Evolutionary conservation across 371 early-diverging fungal genomes (phyloP), one percentile per base, ranked within the genome.

Genomic region (Apophysomyces sp.): DNA sequence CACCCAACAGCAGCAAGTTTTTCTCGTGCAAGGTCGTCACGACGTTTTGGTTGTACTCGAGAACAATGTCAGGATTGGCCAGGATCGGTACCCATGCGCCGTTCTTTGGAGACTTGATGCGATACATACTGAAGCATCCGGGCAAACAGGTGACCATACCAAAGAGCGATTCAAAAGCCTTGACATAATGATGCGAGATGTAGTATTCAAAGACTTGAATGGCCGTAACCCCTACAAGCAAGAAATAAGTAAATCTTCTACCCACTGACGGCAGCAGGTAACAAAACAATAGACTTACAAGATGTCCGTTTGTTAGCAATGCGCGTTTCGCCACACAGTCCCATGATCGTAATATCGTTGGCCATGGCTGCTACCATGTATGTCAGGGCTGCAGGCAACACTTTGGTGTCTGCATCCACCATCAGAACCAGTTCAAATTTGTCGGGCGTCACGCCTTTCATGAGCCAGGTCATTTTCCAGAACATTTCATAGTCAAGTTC

Each of bases 141-240:
- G 99, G 99, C 49, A 99, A 78, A 81, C 99, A 99, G 2, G 99
- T 97, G 24, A 99, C 98, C 67, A 94, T 94, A 60, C 99, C 99
- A 84, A 97, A 98, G 15, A 96, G 82, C 29, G 90, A 89, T 74
- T 98, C 99, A 72, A 97, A 98, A 0, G 93, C 91, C 70, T 98
- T 98, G 41, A 89, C 87, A 36, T 95, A 86, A 73, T 97, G 97
- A 77, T 98, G 99, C 16, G 93, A 92, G 32, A 96, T 91, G 72
- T 95, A 96, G 79, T 98, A 98, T 77, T 98, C 99, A 78, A 95
- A 98, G 4, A 89, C 97, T 65, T 81, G 80, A 36, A 81, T 82
- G 5, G 77, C 77, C 1, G 82, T 72, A 7, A 80, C 80, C 80
- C 80, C 80, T 76, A 26, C 41, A 21, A 30, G 11, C 30, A 24